These are phyloP conservation scores for Sporothrix curviconia DNA, from an alignment of 2,329 filamentous ascomycete genomes.

Conservation along the genomic window DNA sequence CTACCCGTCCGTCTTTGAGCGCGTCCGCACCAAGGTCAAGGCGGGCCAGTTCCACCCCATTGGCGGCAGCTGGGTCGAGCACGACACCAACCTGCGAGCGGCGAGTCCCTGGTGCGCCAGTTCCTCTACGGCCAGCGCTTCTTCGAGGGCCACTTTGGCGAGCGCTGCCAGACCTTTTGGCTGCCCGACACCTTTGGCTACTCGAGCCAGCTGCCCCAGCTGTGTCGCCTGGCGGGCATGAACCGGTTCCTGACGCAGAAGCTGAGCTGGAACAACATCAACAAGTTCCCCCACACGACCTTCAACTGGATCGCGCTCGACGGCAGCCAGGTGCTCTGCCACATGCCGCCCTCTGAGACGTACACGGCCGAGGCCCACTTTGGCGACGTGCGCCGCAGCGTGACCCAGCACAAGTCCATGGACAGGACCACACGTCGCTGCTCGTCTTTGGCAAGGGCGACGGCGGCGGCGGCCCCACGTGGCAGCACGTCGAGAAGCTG, in stretches of 20 bases:
- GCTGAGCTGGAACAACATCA: constrained; percentile 99
- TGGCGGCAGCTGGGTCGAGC: constrained; percentile 97
- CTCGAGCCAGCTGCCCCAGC: constrained; percentile 85
- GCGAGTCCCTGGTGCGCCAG: constrained; percentile 87
- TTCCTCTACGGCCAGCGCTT: constrained; percentile 94
- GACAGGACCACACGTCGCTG: constrained; percentile 83
- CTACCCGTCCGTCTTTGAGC: constrained; percentile 82
- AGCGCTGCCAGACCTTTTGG: constrained; percentile 89
- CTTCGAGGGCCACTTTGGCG: constrained; percentile 88
- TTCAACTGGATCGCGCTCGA: constrained; percentile 98
- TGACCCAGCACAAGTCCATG: constrained; percentile 90
- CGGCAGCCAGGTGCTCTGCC: constrained; percentile 92
- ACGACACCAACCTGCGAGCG: constrained; percentile 95
- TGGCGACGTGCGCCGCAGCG: constrained; percentile 83
- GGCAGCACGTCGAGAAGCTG: constrained; percentile 89
- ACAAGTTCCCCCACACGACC: constrained; percentile 95
- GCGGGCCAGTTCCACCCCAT: constrained; percentile 90
- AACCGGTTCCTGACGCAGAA: constrained; percentile 96
- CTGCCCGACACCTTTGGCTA: constrained; percentile 97
- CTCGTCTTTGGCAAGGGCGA: constrained; percentile 96
- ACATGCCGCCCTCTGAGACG: constrained; percentile 93
- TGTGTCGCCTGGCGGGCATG: constrained; percentile 94
- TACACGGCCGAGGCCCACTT: constrained; percentile 94
- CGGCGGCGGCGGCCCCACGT: constrained; percentile 90
- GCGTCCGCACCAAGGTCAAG: constrained; percentile 86